These are phyloP conservation scores for Porphyra umbilicalis DNA, from an alignment of 31 red algal genomes.

Conservation along the genomic window DNA sequence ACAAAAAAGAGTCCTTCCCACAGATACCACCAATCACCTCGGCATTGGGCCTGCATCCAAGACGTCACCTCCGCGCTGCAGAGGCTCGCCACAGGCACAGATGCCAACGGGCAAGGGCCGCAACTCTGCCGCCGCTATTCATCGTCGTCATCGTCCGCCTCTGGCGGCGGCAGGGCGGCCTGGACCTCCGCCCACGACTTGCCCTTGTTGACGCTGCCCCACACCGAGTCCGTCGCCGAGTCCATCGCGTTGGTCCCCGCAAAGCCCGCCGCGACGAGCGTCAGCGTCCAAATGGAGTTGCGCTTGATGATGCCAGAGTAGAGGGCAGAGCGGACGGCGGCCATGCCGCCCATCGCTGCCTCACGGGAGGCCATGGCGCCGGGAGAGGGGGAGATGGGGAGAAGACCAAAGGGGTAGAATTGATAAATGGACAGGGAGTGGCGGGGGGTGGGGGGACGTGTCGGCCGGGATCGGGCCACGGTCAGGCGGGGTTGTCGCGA, in stretches of 20 bases:
- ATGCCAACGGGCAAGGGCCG: too few relatives aligned
- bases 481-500: too few relatives aligned
- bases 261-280: slow-evolving; percentile 43
- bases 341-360: slow-evolving; percentile 44
- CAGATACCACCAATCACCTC: too few relatives aligned
- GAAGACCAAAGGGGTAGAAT: too few relatives aligned
- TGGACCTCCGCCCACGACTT: slow-evolving; percentile 52
- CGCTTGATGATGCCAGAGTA: slow-evolving; percentile 69
- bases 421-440: neutral
- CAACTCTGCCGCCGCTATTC: neutral
- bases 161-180: slow-evolving; percentile 26
- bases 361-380: slow-evolving; percentile 47
- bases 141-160: slow-evolving; percentile 42
- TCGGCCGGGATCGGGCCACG: too few relatives aligned
- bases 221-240: slow-evolving; percentile 53
- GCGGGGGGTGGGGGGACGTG: neutral
- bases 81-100: too few relatives aligned
- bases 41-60: too few relatives aligned
- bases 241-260: slow-evolving; percentile 40
- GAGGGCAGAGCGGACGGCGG: slow-evolving; percentile 42
- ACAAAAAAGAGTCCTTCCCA: too few relatives aligned
- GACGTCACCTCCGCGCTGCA: too few relatives aligned
- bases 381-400: neutral
- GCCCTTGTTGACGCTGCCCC: slow-evolving; percentile 69
- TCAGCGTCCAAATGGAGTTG: slow-evolving; percentile 65